These are phyloP conservation scores for Lachnellula willkommii DNA, from an alignment of 2,329 filamentous ascomycete species.

Conservation along the genomic window DNA sequence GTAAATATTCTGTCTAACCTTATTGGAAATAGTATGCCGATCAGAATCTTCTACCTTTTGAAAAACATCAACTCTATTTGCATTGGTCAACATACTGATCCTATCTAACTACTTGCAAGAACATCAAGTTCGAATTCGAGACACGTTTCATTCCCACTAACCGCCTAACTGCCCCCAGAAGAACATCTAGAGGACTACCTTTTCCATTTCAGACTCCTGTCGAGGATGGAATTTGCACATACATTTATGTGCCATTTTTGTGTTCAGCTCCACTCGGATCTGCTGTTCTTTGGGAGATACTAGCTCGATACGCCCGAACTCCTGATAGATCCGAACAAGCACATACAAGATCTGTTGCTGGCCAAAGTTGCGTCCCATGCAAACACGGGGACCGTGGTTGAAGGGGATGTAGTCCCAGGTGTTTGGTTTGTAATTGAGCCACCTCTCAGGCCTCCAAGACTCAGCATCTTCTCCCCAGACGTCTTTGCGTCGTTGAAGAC, in stretches of 20 bases:
- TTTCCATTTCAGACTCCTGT: background rate
- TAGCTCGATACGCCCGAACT: slow-evolving; percentile 26
- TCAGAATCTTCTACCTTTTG: too few species aligned
- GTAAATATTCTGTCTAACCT: too few species aligned
- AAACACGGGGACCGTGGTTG: slow-evolving; percentile 30
- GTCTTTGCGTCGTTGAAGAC: background rate
- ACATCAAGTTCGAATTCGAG: background rate
- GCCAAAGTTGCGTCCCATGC: slow-evolving; percentile 30
- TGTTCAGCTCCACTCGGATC: slow-evolving; percentile 10
- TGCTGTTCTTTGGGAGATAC: slow-evolving; percentile 1
- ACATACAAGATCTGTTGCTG: slow-evolving; percentile 29
- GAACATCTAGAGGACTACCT: background rate
- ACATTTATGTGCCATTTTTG: background rate
- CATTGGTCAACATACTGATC: too few species aligned
- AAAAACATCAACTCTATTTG: too few species aligned
- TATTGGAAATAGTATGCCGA: too few species aligned
- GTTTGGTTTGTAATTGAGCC: slow-evolving; percentile 38
- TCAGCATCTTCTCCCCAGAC: slow-evolving; percentile 24
- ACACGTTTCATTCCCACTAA: background rate
- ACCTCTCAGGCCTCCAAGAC: slow-evolving; percentile 28
- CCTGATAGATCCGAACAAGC: slow-evolving; percentile 27
- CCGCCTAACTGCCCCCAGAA: background rate
- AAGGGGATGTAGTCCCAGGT: slow-evolving; percentile 32
- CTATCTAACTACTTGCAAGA: too few species aligned
- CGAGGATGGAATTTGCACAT: background rate